Evolutionary conservation across 192 early-diverging fungal genomes (phyloP).

Genomic region (Backusella australiensis): DNA sequence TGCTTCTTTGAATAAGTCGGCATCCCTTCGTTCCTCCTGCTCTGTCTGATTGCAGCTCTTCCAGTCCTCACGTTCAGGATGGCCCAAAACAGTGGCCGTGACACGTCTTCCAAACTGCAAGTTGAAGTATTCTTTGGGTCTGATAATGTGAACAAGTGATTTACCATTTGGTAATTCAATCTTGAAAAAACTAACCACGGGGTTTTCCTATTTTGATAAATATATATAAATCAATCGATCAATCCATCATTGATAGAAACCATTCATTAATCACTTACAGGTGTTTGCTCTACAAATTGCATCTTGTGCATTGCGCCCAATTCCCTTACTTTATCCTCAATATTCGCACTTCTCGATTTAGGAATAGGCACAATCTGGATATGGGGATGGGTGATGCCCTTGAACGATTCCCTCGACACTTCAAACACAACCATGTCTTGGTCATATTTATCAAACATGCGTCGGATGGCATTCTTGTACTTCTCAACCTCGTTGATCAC

Average conservation of each 20-base stretch:
- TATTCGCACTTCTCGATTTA: slow-evolving; percentile 29
- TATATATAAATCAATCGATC: neutral
- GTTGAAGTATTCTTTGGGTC: slow-evolving; percentile 55
- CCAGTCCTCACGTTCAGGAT: slow-evolving; percentile 78
- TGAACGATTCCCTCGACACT: slow-evolving; percentile 53
- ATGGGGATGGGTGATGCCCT: slow-evolving; percentile 57
- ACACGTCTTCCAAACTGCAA: slow-evolving; percentile 74
- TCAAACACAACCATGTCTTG: slow-evolving; percentile 75
- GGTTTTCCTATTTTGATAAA: slow-evolving; percentile 13
- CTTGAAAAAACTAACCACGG: slow-evolving; percentile 43
- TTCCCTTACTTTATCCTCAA: slow-evolving; percentile 40
- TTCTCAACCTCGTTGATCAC: slow-evolving; percentile 49
- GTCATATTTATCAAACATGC: slow-evolving; percentile 53
- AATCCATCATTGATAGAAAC: no score
- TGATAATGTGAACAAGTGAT: slow-evolving; percentile 43
- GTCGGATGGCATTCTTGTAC: slow-evolving; percentile 53
- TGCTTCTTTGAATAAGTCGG: slow-evolving; percentile 36
- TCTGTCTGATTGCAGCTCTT: slow-evolving; percentile 63
- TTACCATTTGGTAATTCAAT: slow-evolving; percentile 55
- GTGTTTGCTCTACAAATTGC: slow-evolving; percentile 32
- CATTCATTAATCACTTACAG: slow-evolving; percentile 5
- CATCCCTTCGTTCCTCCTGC: slow-evolving; percentile 60
- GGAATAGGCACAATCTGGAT: slow-evolving; percentile 70
- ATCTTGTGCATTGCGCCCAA: slow-evolving; percentile 42
- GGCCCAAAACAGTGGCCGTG: slow-evolving; percentile 62